Evolutionary conservation across 2,329 filamentous ascomycete genomes (phyloP), one percentile per base, ranked within the genome.

Genomic region (Paecilomyces sp.): DNA sequence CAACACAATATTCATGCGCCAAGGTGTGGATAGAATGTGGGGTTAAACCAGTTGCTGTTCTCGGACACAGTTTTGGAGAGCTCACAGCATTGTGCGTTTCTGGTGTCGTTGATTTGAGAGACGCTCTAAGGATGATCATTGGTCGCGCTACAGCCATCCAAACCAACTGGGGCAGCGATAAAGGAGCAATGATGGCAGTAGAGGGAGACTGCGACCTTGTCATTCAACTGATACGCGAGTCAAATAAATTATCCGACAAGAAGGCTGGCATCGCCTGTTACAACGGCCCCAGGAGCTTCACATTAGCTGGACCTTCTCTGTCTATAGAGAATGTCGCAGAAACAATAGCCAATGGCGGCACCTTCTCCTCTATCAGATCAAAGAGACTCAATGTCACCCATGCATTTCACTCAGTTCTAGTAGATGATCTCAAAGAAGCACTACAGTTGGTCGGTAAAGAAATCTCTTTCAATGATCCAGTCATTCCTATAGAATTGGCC

Each of bases 401-500:
- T 12, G 36, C 36, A 13, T 41, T 41, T 41, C 36, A 41, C 3
- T 41, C 36, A n/a, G 13, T n/a, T n/a, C 36, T 41, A 6, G 36
- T 41, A 15, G 36, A 41, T n/a, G 13, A 11, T 13, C 36, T 41
- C 36, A n/a, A 15, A n/a, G 36, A 41, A 13, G 13, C 13, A 13
- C 36, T 41, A n/a, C 13, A 15, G 13, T 13, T 6, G 36, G n/a
- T 41, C n/a, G 13, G 36, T 6, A 41, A 41, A 41, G 36, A 41
- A 3, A 4, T 41, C 13, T 15, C 36, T 13, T 41, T 41, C 36
- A 41, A 41, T 5, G 3, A 41, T 13, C 36, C 36, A 6, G 13
- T n/a, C 13, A 41, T 41, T 41, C 36, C 36, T 15, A 13, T 41
- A 7, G 65, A 72, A 58, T 57, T 60, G 34, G 64, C 68, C 0